Percentiles rank a stretch among this genome's conserved stretches.
phyloP scores from a whole-genome alignment of 1,284 basidiomycete genomes.

The Volvariella surrecta region DNA sequence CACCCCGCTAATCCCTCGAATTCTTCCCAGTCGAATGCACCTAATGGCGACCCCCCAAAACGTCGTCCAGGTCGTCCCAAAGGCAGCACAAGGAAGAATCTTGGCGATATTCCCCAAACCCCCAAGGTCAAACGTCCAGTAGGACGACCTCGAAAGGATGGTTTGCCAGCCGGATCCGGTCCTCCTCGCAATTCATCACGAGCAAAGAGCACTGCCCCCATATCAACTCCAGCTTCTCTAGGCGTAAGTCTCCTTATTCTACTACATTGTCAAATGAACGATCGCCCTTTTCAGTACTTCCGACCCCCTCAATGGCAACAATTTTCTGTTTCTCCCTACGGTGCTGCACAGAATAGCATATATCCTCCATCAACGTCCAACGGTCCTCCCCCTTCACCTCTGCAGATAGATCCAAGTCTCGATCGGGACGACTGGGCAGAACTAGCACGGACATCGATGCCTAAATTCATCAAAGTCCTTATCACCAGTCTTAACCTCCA shows the following conservation, averaged over 20 bases:
- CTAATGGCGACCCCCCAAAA: slow-evolving; percentile 18
- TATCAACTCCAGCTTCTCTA: background rate
- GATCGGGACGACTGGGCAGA: slow-evolving; percentile 54
- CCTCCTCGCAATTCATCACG: slow-evolving; percentile 4
- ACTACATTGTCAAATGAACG: no score
- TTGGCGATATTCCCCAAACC: slow-evolving; percentile 16
- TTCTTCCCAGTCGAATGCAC: background rate
- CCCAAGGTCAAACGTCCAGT: slow-evolving; percentile 35
- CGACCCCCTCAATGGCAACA: no score
- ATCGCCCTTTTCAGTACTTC: background rate
- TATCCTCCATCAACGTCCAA: slow-evolving; percentile 14
- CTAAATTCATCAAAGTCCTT: slow-evolving; percentile 45
- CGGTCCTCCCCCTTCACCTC: slow-evolving; percentile 18
- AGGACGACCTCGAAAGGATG: slow-evolving; percentile 36
- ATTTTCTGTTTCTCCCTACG: no score
- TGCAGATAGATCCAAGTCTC: slow-evolving; percentile 43
- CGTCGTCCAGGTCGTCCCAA: slow-evolving; percentile 41
- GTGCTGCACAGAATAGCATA: no score
- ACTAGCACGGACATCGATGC: slow-evolving; percentile 41
- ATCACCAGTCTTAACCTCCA: slow-evolving; percentile 35
- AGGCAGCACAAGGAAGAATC: slow-evolving; percentile 34
- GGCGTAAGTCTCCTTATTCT: background rate
- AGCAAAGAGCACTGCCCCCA: background rate
- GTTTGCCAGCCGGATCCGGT: slow-evolving; percentile 35
- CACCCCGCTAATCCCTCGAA: background rate